A percentile compares a stretch with the other conserved stretches of the same genome.
Evolutionary conservation across 371 early-diverging fungal genomes (phyloP).

Genomic region (Synchytrium microbalum): DNA sequence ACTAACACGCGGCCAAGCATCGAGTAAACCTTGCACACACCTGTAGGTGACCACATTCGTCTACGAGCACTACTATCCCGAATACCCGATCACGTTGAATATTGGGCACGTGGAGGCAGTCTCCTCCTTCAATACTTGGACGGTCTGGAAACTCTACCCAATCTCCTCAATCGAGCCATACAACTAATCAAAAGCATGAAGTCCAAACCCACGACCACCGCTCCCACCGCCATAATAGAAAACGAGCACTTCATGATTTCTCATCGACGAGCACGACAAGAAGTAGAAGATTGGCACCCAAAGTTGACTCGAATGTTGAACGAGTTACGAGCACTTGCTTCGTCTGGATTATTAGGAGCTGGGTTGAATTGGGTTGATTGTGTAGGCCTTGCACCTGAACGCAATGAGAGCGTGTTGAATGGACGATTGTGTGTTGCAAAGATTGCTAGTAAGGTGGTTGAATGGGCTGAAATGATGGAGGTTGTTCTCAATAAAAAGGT

Average conservation of each 20-base stretch:
- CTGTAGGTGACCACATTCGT: neutral
- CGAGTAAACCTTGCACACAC: neutral
- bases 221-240: neutral
- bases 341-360: neutral
- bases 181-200: neutral
- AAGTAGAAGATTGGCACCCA: neutral
- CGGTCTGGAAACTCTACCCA: slow-evolving; percentile 7
- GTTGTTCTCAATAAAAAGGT: neutral
- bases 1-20: slow-evolving; percentile 6
- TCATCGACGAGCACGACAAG: neutral
- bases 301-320: neutral
- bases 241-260: neutral
- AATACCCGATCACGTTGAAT: slow-evolving; percentile 6
- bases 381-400: neutral
- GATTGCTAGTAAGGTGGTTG: neutral
- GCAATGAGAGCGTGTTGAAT: neutral
- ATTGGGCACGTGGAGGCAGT: slow-evolving; percentile 26
- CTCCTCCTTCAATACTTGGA: slow-evolving; percentile 20
- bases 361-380: neutral
- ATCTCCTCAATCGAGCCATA: neutral
- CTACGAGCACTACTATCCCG: slow-evolving; percentile 1
- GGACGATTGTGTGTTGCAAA: neutral
- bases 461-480: neutral
- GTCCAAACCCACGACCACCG: too few species aligned
- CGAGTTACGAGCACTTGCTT: neutral